Evolutionary conservation across 1,139 yeast genomes (phyloP).

Genomic region (Protomyces arabidopsidicola): DNA sequence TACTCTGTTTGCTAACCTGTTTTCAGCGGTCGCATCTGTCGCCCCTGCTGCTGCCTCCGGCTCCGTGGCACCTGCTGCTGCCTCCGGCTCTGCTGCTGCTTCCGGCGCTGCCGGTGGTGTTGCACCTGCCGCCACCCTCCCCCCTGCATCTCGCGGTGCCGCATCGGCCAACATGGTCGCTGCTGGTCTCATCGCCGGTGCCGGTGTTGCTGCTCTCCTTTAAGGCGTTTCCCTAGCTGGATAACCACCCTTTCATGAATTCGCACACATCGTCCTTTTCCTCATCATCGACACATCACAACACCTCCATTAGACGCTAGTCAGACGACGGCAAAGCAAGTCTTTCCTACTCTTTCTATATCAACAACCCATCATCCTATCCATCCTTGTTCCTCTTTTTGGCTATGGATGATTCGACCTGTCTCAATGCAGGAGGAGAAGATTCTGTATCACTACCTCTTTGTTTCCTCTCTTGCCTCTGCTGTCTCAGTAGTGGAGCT

Average conservation of each 20-base stretch:
- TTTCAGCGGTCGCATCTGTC: not conserved
- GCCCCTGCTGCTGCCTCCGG: not conserved
- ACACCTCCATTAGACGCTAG: not conserved
- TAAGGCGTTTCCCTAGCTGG: not conserved
- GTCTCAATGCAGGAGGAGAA: not conserved
- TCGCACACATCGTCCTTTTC: not conserved
- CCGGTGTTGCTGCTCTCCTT: slow-evolving; percentile 1
- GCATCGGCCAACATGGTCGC: slow-evolving; percentile 4
- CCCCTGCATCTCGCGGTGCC: not conserved
- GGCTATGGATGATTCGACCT: not conserved
- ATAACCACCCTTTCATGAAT: not conserved
- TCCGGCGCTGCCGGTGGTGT: not conserved
- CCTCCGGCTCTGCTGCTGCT: not conserved
- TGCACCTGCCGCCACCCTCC: not conserved
- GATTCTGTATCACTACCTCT: not conserved
- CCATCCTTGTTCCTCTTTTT: not conserved
- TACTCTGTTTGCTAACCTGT: not conserved
- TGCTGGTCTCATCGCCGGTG: slow-evolving; percentile 3
- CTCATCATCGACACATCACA: not conserved
- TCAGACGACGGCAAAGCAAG: not conserved
- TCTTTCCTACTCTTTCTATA: not conserved
- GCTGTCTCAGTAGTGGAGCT: not conserved
- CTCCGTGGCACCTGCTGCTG: not conserved
- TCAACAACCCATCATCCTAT: not conserved
- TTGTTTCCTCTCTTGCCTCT: not conserved